A percentile compares a stretch with the other conserved stretches of the same genome.
These are phyloP conservation scores for Jacaranda copaia DNA, from an alignment of 257 asterid species.

Conservation along the genomic window DNA sequence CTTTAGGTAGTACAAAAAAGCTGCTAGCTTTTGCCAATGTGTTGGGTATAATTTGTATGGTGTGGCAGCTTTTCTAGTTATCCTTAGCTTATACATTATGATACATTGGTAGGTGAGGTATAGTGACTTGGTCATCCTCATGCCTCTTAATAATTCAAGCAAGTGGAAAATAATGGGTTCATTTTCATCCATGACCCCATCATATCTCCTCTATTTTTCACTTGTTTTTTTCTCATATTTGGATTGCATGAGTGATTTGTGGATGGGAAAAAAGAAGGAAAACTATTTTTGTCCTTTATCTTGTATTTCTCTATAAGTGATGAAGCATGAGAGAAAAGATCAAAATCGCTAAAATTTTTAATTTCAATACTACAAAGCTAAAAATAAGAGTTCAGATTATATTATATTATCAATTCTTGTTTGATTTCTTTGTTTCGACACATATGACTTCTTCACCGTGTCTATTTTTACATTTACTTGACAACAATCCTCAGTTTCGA, in stretches of 20 bases:
- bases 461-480: too few relatives aligned
- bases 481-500: too few relatives aligned
- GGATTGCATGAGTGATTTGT: not conserved
- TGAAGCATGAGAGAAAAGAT: not conserved
- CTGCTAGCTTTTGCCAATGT: conserved; percentile 27
- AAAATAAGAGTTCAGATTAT: not conserved
- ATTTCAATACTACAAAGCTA: not conserved
- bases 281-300: not conserved
- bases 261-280: not conserved
- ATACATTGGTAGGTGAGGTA: conserved; percentile 50
- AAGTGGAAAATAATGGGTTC: conserved; percentile 32
- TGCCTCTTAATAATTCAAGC: conserved; percentile 16
- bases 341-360: too few relatives aligned
- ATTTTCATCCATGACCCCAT: conserved; percentile 23
- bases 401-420: too few relatives aligned
- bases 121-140: conserved; percentile 42
- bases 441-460: too few relatives aligned
- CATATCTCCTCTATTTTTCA: not conserved
- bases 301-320: not conserved
- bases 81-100: conserved; percentile 41
- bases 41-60: conserved; percentile 31
- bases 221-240: not conserved
- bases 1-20: conserved; percentile 49
- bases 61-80: conserved; percentile 40
- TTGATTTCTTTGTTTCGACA: too few relatives aligned